Percentiles rank a stretch among this genome's conserved stretches.
These are phyloP conservation scores for Pythium insidiosum DNA, from an alignment of 352 stramenopile species.

Conservation along the genomic window DNA sequence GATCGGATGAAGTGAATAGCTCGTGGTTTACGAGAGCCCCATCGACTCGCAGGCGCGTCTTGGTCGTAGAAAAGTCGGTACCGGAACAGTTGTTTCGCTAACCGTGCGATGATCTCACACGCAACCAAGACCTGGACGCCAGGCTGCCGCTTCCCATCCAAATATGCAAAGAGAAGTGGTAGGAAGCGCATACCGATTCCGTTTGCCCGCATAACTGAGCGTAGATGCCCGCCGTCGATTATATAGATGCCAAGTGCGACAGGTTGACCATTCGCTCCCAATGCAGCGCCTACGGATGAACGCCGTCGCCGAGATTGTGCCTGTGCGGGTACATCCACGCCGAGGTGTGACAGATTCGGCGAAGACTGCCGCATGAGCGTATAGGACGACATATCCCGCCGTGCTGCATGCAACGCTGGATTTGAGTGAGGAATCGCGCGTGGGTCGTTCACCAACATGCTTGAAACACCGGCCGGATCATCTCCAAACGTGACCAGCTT, in stretches of 20 bases:
- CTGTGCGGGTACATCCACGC: no score
- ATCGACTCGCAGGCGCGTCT: slow-evolving; percentile 28
- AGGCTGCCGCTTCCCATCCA: slow-evolving; percentile 30
- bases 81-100: slow-evolving; percentile 71
- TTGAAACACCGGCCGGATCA: no score
- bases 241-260: slow-evolving; percentile 47
- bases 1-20: slow-evolving; percentile 60
- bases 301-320: no score
- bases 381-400: no score
- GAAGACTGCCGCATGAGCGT: no score
- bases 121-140: slow-evolving; percentile 52
- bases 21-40: slow-evolving; percentile 43
- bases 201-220: slow-evolving; percentile 41
- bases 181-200: slow-evolving; percentile 68
- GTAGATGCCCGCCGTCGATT: slow-evolving; percentile 54
- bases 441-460: no score
- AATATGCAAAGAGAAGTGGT: slow-evolving; percentile 49
- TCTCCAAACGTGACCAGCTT: slow-evolving; percentile 67
- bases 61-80: slow-evolving; percentile 50
- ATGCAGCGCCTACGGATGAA: no score
- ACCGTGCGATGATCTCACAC: slow-evolving; percentile 53
- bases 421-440: no score
- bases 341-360: no score
- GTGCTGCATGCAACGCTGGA: no score
- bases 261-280: slow-evolving; percentile 5